Evolutionary conservation across 495 filamentous ascomycete species (phyloP).

Genomic region (Penicillium atrosanguineum): DNA sequence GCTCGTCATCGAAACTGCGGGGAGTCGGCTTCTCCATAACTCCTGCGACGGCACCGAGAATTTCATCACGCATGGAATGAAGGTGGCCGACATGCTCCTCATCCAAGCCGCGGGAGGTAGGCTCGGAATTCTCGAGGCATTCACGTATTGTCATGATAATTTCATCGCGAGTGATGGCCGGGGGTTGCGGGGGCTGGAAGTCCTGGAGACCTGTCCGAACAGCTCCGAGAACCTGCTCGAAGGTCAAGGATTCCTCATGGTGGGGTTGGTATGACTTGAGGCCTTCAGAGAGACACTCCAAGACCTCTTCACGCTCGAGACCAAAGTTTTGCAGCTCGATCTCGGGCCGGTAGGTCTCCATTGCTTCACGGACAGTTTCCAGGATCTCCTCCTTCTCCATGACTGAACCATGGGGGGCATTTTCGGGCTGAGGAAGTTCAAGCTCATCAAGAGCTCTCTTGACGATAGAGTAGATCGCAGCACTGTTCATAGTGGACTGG

Average conservation of each 20-base stretch:
- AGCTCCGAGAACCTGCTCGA: constrained; percentile 76
- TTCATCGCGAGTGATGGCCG: constrained; percentile 59
- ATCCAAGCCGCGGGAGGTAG: constrained; percentile 1
- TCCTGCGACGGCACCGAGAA: constrained; percentile 20
- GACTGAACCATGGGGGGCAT: constrained; percentile 31
- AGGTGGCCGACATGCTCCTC: constrained; percentile 8
- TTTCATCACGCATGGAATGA: constrained; percentile 26
- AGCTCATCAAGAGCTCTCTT: constrained; percentile 72
- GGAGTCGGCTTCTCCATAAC: constrained; percentile 9
- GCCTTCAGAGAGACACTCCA: constrained; percentile 80
- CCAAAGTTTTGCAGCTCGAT: constrained; percentile 88
- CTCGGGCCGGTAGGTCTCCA: constrained; percentile 89
- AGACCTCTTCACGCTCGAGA: constrained; percentile 81
- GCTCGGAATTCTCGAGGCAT: constrained; percentile 51
- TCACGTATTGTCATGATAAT: constrained; percentile 10
- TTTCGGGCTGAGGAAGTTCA: constrained; percentile 38
- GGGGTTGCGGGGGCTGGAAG: constrained; percentile 66
- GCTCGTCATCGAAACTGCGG: constrained; percentile 13
- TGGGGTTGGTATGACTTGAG: constrained; percentile 70
- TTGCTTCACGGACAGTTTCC: constrained; percentile 79
- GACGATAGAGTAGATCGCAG: constrained; percentile 78
- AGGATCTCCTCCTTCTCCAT: constrained; percentile 79
- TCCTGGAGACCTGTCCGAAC: constrained; percentile 80
- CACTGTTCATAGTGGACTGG: constrained; percentile 59
- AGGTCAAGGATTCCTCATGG: constrained; percentile 56